phyloP scores from a whole-genome alignment of 352 stramenopile genomes.

The Globisporangium ultimum region DNA sequence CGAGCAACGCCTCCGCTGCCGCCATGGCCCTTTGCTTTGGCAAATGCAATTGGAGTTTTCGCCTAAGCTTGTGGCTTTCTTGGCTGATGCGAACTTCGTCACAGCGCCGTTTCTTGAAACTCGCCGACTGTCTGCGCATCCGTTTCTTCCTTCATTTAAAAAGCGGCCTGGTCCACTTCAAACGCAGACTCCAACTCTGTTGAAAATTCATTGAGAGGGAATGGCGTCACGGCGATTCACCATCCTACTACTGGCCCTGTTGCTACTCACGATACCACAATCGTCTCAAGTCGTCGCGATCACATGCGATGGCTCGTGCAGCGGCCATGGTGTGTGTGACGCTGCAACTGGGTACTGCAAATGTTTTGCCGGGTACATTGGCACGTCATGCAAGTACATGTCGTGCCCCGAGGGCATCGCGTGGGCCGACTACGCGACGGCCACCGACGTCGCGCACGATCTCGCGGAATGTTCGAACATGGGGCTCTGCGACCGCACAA shows the following conservation, averaged over 20 bases:
- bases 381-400: conserved; percentile 50
- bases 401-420: conserved; percentile 46
- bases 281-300: not conserved
- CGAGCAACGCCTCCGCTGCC: conserved; percentile 39
- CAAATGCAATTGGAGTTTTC: too few species aligned
- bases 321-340: conserved; percentile 63
- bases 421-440: conserved; percentile 66
- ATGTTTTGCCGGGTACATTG: conserved; percentile 80
- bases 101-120: too few species aligned
- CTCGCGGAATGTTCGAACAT: conserved; percentile 83
- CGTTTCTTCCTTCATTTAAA: too few species aligned
- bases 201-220: too few species aligned
- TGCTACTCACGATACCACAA: not conserved
- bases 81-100: too few species aligned
- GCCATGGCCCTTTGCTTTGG: conserved; percentile 16
- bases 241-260: not conserved
- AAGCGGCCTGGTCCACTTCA: too few species aligned
- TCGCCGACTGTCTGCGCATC: too few species aligned
- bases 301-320: conserved; percentile 84
- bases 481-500: conserved; percentile 75
- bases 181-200: too few species aligned
- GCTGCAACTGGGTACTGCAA: conserved; percentile 55
- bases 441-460: conserved; percentile 63
- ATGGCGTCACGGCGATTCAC: not conserved
- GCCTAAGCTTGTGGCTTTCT: too few species aligned